phyloP scores from a whole-genome alignment of 225 moss, liverwort and hornwort species.

The Takakia lepidozioides region DNA sequence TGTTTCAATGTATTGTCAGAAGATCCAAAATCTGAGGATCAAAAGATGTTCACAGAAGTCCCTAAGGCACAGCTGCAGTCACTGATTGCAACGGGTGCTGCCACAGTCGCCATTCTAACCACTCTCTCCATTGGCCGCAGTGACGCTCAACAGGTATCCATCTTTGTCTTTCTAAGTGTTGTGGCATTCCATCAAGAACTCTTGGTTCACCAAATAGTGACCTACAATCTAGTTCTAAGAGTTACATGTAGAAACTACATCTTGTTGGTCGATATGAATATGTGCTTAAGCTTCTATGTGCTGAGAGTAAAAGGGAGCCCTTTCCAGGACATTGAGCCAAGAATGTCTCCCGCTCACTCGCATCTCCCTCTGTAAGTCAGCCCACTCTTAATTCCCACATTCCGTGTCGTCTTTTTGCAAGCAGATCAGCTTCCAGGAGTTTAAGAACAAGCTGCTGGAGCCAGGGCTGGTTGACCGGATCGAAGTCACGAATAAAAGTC shows the following conservation, averaged over 20 bases:
- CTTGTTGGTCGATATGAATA: too few relatives aligned
- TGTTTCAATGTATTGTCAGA: conserved; percentile 29
- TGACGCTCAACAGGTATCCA: conserved; percentile 85
- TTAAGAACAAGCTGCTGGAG: conserved; percentile 94
- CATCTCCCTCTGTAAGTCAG: too few relatives aligned
- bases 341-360: too few relatives aligned
- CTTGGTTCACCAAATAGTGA: too few relatives aligned
- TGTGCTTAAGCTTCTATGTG: too few relatives aligned
- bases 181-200: too few relatives aligned
- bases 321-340: too few relatives aligned
- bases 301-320: too few relatives aligned
- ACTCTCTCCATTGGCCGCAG: conserved; percentile 84
- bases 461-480: conserved; percentile 92
- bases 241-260: too few relatives aligned
- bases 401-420: conserved; percentile 5
- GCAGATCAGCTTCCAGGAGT: conserved; percentile 99
- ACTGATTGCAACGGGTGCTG: conserved; percentile 74
- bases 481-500: conserved; percentile 94
- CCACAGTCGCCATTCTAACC: conserved; percentile 73
- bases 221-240: too few relatives aligned
- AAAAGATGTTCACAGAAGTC: conserved; percentile 69
- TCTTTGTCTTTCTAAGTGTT: too few relatives aligned
- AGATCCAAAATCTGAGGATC: conserved; percentile 89
- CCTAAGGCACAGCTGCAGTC: conserved; percentile 89
- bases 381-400: too few relatives aligned